Evolutionary conservation across 768 basidiomycete species (phyloP), one percentile per base, ranked within the genome.

Genomic region (Tephrocybe rancida): DNA sequence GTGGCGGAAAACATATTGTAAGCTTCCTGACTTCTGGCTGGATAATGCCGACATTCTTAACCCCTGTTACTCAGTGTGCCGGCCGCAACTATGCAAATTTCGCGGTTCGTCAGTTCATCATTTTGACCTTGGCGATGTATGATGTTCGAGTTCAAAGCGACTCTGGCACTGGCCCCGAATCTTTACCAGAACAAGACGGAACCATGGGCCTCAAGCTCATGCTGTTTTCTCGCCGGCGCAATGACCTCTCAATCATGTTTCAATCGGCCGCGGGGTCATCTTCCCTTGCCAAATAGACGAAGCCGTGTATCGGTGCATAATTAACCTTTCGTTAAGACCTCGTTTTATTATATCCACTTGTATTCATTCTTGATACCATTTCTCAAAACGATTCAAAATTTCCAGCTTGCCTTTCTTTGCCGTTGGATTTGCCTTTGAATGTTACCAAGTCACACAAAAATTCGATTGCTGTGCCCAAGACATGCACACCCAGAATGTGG

Each of bases 1-100:
- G 45, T n/a, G 27, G n/a, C 34, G 45, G 45, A 1, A 34, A 47
- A 14, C 45, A 47, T 22, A 27, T 30, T 16, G 45, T 47, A 34
- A 47, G 45, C 44, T 18, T 19, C 7, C 18, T n/a, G 37, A 45
- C 3, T 16, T 11, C 19, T 32, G 16, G n/a, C n/a, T 13, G 30
- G 16, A 8, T 2, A 11, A 4, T 8, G 5, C 21, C 22, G 11
- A 30, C 21, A 18, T n/a, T 21, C 19, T 19, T 19, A 27, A 3
- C 19, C 21, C 3, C n/a, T 21, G 25, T 27, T 29, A 10, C n/a
- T 13, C 30, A 47, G 45, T 47, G 45, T 22, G 45, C 45, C 18
- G 45, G 45, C n/a, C 45, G 45, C 27, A 29, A 47, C 22, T 47
- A 24, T n/a, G 45, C 45, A 8, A 47, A 34, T 6, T 47, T 47